Evolutionary conservation across 805 yeast species (phyloP), one percentile per base, ranked within the genome.

Genomic region (Zygotorulaspora danielsina): DNA sequence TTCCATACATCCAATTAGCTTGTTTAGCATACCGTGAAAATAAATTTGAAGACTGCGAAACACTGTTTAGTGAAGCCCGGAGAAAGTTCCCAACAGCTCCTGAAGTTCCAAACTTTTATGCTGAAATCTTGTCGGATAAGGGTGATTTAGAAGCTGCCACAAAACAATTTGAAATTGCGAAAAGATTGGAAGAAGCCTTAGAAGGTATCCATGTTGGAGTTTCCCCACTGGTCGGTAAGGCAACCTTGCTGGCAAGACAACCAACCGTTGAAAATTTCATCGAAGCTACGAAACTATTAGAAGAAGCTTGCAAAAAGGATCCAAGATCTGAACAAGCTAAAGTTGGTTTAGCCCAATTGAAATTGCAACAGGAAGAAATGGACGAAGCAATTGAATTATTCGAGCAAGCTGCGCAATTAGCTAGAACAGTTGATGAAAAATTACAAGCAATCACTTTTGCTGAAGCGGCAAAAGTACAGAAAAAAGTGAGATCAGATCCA

Each of bases 91-190:
- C 96, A 52, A 76, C 89, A 17, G 75, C 84, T 38, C 86, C 97
- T 40, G 96, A 87, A 64, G 83, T 88, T 53, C 95, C 93, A 69
- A 89, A 87, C 71, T 93, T 88, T 67, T 88, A 81, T 60, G 98
- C 97, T 58, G 98, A 93, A 70, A 81, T 90, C 36, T 73, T 90
- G 55, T 80, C 85, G 47, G 97, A 90, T 61, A 75, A 75, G 54
- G 83, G 82, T 59, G 86, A 84, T 53, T 66, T 76, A 41, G 73
- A 63, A 20, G 81, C 75, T 45, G 96, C 97, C 42, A 65, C 78
- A 44, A 78, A 78, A 58, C 89, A 87, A 68, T 90, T 88, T 61
- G 96, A 89, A 48, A 75, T 77, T 54, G 87, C 97, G 39, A 81
- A 80, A 39, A 79, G 84, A 64, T 72, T 93, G 58, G 97, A 90